phyloP scores from a whole-genome alignment of 164 flowering plant species.

The Paratinospora sagittata region DNA sequence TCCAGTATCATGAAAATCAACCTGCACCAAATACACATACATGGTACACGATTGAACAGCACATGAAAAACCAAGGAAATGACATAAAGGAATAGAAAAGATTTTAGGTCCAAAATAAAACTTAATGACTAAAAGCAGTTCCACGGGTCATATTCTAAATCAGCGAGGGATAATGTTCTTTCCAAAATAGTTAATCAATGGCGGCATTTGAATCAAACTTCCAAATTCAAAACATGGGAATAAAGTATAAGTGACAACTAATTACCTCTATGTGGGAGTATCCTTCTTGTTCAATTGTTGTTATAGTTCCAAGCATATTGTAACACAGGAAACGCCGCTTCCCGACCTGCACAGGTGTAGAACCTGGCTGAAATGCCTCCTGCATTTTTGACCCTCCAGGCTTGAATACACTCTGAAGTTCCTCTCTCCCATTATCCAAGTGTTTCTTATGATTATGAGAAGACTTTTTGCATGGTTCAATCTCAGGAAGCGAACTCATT shows the following conservation, averaged over 20 bases:
- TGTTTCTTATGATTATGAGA: slow-evolving; percentile 32
- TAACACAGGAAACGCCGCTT: slow-evolving; percentile 83
- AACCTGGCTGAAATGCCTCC: slow-evolving; percentile 89
- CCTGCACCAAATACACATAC: slow-evolving; percentile 36
- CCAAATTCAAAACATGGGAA: neutral
- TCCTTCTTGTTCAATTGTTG: slow-evolving; percentile 74
- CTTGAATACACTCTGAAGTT: slow-evolving; percentile 18
- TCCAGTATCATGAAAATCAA: slow-evolving; percentile 95
- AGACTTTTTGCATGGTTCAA: slow-evolving; percentile 42
- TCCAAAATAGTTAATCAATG: neutral
- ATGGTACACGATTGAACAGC: neutral
- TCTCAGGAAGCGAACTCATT: slow-evolving; percentile 30
- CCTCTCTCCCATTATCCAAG: slow-evolving; percentile 26
- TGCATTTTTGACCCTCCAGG: slow-evolving; percentile 52
- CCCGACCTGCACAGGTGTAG: slow-evolving; percentile 69
- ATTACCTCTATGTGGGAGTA: slow-evolving; percentile 87
- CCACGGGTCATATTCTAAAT: neutral
- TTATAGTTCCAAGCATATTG: slow-evolving; percentile 90
- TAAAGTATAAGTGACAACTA: neutral
- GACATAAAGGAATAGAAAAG: neutral
- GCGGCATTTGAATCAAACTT: neutral
- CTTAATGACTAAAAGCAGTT: neutral
- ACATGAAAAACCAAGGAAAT: neutral
- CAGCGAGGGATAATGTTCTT: neutral
- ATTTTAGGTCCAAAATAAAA: neutral